These are phyloP conservation scores for Pichia sp. DNA, from an alignment of 1,139 yeast genomes.

Conservation along the genomic window DNA sequence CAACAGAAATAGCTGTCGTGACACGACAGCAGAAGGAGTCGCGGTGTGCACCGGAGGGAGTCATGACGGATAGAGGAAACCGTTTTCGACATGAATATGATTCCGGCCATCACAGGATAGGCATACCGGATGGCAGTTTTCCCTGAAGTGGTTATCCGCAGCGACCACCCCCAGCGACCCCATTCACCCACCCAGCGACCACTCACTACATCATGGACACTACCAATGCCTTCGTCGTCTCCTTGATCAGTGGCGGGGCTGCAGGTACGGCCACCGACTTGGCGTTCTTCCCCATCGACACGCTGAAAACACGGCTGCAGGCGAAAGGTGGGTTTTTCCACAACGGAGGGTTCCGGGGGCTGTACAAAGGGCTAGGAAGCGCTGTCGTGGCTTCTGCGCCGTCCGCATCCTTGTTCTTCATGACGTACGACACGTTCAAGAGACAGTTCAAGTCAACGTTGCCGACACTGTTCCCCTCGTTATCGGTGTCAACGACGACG, in stretches of 20 bases:
- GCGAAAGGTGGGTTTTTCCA: conserved; percentile 90
- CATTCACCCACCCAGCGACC: background rate
- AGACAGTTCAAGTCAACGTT: conserved; percentile 45
- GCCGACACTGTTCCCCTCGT: conserved; percentile 19
- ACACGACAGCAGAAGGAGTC: too few relatives aligned
- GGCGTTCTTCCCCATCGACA: conserved; percentile 93
- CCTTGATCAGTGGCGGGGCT: conserved; percentile 60
- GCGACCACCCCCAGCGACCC: too few relatives aligned
- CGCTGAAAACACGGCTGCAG: conserved; percentile 87
- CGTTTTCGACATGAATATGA: background rate
- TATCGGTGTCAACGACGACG: conserved; percentile 33
- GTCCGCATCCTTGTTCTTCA: conserved; percentile 80
- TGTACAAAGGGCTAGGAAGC: conserved; percentile 88
- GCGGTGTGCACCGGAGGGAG: background rate
- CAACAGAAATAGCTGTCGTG: background rate
- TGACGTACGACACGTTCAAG: conserved; percentile 81
- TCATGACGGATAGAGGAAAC: background rate
- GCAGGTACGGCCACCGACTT: conserved; percentile 96
- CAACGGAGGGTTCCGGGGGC: conserved; percentile 91
- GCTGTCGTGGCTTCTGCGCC: conserved; percentile 97
- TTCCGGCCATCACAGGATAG: background rate
- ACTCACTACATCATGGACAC: conserved; percentile 12
- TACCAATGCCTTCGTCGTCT: conserved; percentile 49
- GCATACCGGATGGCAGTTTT: too few relatives aligned
- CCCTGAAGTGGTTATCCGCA: too few relatives aligned